Conservation (phyloP, 2,329 filamentous ascomycete genomes). For the Magnaporthiopsis incrustans region DNA sequence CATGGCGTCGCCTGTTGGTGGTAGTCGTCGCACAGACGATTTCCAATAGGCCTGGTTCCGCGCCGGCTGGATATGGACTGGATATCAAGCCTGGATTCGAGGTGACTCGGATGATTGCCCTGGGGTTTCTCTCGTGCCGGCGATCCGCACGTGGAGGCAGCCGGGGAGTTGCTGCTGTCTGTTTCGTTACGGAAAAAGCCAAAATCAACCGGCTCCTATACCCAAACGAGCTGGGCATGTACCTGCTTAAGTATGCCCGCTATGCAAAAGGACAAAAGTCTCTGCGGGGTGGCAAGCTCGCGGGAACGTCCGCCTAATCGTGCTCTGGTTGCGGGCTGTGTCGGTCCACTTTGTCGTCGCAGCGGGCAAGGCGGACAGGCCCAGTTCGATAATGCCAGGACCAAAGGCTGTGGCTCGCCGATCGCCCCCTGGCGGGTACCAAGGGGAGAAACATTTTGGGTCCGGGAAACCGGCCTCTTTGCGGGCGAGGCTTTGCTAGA, state of each 20-base stretch:
- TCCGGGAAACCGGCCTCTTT: neutral
- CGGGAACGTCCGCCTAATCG: neutral
- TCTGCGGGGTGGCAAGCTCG: neutral
- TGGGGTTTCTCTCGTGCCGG: neutral
- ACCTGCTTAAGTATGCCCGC: neutral
- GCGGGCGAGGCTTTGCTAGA: neutral
- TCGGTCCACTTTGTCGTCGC: neutral
- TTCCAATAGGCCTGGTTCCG: neutral
- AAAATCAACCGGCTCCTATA: neutral
- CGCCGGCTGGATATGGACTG: neutral
- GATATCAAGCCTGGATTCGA: neutral
- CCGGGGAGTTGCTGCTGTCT: neutral
- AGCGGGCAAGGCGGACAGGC: neutral
- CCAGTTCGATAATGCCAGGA: neutral
- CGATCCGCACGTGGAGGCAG: neutral
- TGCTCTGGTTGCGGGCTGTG: neutral
- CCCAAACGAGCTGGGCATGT: neutral
- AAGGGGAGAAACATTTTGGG: neutral
- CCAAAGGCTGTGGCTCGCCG: neutral
- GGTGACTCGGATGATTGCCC: too few relatives aligned
- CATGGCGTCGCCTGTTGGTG: conserved; percentile 34
- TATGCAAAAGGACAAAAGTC: neutral
- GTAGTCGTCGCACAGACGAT: neutral
- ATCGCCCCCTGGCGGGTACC: neutral
- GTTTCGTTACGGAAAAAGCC: neutral